Conservation (phyloP, 805 yeast species). For the Saccharomycopsis sp. region DNA sequence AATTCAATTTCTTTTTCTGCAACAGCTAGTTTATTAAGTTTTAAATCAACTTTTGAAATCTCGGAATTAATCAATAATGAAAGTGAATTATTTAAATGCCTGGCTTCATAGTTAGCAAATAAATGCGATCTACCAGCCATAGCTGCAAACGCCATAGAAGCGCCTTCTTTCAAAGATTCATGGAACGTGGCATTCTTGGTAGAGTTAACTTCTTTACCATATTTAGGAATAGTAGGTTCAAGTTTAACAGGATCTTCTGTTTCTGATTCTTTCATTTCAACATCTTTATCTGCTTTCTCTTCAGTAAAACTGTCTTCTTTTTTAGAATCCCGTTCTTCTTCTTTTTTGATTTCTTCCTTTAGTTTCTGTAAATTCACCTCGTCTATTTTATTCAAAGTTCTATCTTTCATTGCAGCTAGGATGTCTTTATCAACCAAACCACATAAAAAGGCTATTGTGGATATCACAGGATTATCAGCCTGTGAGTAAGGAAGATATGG, state of each 20-base stretch:
- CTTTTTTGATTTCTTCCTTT: slow-evolving; percentile 12
- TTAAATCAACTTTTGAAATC: slow-evolving; percentile 52
- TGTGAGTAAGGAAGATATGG: slow-evolving; percentile 78
- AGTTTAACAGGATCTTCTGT: slow-evolving; percentile 4
- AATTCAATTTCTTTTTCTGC: slow-evolving; percentile 57
- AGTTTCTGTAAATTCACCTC: slow-evolving; percentile 18
- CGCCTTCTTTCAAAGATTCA: slow-evolving; percentile 41
- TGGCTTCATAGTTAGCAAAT: slow-evolving; percentile 71
- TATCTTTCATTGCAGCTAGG: slow-evolving; percentile 21
- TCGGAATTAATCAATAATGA: slow-evolving; percentile 51
- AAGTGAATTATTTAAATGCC: slow-evolving; percentile 56
- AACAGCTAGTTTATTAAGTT: slow-evolving; percentile 45
- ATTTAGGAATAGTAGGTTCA: slow-evolving; percentile 15
- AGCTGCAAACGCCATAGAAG: slow-evolving; percentile 61
- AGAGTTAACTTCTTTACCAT: slow-evolving; percentile 9
- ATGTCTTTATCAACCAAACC: slow-evolving; percentile 78
- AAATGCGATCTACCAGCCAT: slow-evolving; percentile 72
- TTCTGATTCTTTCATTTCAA: slow-evolving; percentile 13
- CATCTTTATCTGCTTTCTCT: slow-evolving; percentile 8
- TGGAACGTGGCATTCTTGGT: slow-evolving; percentile 4
- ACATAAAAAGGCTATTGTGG: slow-evolving; percentile 83
- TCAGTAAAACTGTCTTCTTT: background rate
- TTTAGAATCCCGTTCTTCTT: slow-evolving; percentile 1
- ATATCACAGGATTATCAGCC: slow-evolving; percentile 86
- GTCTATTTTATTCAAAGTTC: slow-evolving; percentile 18